These are phyloP conservation scores for Barbarea vulgaris DNA, from an alignment of 345 rosid species.

Conservation along the genomic window DNA sequence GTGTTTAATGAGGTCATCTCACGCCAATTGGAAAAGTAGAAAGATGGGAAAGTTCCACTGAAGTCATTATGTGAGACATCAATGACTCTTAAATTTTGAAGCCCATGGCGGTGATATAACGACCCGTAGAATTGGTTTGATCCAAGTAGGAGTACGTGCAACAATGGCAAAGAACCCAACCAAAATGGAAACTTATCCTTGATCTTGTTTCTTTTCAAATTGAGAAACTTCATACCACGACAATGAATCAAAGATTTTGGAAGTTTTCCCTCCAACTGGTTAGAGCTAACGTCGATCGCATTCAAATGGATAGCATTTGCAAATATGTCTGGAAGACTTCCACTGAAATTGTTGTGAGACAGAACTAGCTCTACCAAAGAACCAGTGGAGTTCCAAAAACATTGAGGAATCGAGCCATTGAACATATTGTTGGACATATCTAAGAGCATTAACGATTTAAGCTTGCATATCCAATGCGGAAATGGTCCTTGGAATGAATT, in stretches of 20 bases:
- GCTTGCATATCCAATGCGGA: constrained; percentile 42
- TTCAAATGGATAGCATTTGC: fast-evolving
- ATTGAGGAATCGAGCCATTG: constrained; percentile 36
- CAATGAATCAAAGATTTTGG: constrained; percentile 42
- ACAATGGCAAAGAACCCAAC: constrained; percentile 16
- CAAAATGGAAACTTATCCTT: constrained; percentile 46
- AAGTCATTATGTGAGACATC: constrained; percentile 47
- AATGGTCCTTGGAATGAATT: not conserved
- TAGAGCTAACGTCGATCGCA: not conserved
- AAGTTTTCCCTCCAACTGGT: constrained; percentile 34
- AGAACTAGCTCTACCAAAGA: not conserved
- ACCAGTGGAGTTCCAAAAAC: not conserved
- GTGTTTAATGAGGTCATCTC: not conserved
- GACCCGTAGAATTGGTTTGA: constrained; percentile 41
- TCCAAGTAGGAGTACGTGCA: constrained; percentile 42
- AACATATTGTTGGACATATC: constrained; percentile 47
- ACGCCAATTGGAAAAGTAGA: not conserved
- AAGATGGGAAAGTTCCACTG: not conserved
- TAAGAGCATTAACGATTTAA: not conserved
- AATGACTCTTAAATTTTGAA: constrained; percentile 42
- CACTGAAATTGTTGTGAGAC: constrained; percentile 19
- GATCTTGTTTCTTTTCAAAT: constrained; percentile 41
- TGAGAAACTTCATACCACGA: constrained; percentile 21
- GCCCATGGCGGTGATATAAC: constrained; percentile 18
- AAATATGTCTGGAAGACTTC: not conserved